A percentile compares a stretch with the other conserved stretches of the same genome.
Conservation (phyloP, 164 flowering plant species). For the Liquidambar formosana region DNA sequence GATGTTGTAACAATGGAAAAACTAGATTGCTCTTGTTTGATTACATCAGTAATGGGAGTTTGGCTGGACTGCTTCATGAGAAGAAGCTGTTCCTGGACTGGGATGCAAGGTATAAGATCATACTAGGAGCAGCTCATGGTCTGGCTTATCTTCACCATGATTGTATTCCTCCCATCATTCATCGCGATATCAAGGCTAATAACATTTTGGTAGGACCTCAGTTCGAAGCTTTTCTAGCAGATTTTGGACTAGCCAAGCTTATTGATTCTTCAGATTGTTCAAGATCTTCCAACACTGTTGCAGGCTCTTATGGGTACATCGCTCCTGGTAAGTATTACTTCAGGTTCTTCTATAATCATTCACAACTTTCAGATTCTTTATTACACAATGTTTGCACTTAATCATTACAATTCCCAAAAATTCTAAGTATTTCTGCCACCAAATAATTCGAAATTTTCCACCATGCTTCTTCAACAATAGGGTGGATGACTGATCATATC, state of each 20-base stretch:
- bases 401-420: no score
- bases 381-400: no score
- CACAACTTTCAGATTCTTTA: no score
- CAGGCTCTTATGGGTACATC: slow-evolving; percentile 73
- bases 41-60: slow-evolving; percentile 59
- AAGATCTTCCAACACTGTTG: slow-evolving; percentile 34
- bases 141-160: slow-evolving; percentile 73
- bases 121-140: slow-evolving; percentile 62
- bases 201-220: slow-evolving; percentile 60
- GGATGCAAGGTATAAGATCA: slow-evolving; percentile 57
- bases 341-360: not conserved
- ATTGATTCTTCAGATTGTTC: slow-evolving; percentile 34
- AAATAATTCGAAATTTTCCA: no score
- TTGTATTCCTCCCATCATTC: slow-evolving; percentile 62
- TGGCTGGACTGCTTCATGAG: slow-evolving; percentile 53
- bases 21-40: slow-evolving; percentile 59
- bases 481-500: no score
- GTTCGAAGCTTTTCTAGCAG: slow-evolving; percentile 61
- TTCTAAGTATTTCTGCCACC: no score
- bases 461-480: no score
- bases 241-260: slow-evolving; percentile 67
- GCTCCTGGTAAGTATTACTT: slow-evolving; percentile 62
- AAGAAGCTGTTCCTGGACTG: slow-evolving; percentile 46
- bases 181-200: slow-evolving; percentile 62
- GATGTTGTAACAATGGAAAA: slow-evolving; percentile 47